Conservation (phyloP, 768 basidiomycete species). For the Lentinula edodes region DNA sequence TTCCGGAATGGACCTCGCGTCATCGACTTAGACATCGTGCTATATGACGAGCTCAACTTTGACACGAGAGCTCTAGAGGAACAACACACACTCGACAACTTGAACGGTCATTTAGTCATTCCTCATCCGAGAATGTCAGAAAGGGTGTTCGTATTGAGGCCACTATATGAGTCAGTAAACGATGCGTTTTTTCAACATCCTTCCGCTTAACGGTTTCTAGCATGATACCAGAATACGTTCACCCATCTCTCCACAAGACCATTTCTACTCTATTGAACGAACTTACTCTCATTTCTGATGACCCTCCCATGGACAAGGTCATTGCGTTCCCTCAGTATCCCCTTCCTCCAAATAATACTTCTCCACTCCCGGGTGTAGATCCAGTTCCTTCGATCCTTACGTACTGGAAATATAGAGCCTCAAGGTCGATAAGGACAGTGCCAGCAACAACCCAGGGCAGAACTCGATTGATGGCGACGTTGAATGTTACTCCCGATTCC, state of each 20-base stretch:
- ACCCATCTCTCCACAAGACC: slow-evolving; percentile 51
- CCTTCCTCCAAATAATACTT: slow-evolving; percentile 13
- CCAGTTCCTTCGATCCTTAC: slow-evolving; percentile 42
- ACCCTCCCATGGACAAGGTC: slow-evolving; percentile 62
- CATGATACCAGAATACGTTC: slow-evolving; percentile 70
- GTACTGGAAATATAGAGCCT: slow-evolving; percentile 41
- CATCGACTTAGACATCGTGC: slow-evolving; percentile 84
- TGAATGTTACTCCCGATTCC: slow-evolving; percentile 93
- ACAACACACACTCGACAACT: slow-evolving; percentile 40
- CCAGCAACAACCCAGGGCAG: slow-evolving; percentile 18
- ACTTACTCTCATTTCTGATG: slow-evolving; percentile 25
- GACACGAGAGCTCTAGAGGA: slow-evolving; percentile 46
- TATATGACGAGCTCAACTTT: slow-evolving; percentile 59
- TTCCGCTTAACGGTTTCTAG: slow-evolving; percentile 30
- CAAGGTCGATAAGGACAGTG: slow-evolving; percentile 12
- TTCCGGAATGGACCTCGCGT: slow-evolving; percentile 84
- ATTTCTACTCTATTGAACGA: slow-evolving; percentile 41
- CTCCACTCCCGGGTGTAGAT: slow-evolving; percentile 20
- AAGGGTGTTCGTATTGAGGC: slow-evolving; percentile 88
- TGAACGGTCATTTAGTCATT: slow-evolving; percentile 67
- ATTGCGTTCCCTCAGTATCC: slow-evolving; percentile 66
- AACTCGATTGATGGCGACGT: slow-evolving; percentile 83
- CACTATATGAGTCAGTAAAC: slow-evolving; percentile 72
- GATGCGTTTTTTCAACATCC: neutral
- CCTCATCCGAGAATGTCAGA: slow-evolving; percentile 82